Base-by-base conservation (phyloP, 2,329 filamentous ascomycete species). In the Scytalidium lignicola region DNA sequence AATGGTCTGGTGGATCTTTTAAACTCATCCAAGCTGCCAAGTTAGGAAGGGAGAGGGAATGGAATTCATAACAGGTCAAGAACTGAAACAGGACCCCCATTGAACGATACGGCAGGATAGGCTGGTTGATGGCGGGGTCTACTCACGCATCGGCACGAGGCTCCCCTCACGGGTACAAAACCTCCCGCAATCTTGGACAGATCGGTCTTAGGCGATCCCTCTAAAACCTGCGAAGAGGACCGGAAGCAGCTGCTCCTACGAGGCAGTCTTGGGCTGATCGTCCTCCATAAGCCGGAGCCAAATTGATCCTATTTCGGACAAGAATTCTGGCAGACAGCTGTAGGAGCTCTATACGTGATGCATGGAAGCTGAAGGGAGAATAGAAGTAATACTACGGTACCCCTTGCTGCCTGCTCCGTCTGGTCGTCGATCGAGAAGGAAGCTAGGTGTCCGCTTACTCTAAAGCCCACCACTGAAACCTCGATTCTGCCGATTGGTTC, bases 401-500 rank as follows among this genome's bases (percentile, higher is more conserved):
- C n/a, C n/a, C n/a, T n/a, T 28, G 13, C 26, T 13, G 15, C 32
- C 32, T 9, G 32, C 8, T 37, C 26, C 26, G 13, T 7, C 26
- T 28, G 26, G 7, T 13, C 13, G 26, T 28, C 26, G 26, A 28
- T 28, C 26, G 26, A 13, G 26, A 28, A 13, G 26, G 26, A 28
- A 28, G 26, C 26, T 28, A 13, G 26, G 13, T 7, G 23, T 26
- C 5, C 32, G 32, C 32, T 37, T 37, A 37, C 32, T 13, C 6
- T 5, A 4, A 13, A 13, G 32, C 15, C 32, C 32, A 37, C 32
- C 32, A 37, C 32, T 37, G 32, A 37, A n/a, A 37, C 32, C 32
- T 9, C 26, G 26, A 18, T 43, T 28, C 26, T 43, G n/a, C 41
- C 41, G 41, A 43, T 43, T 43, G 41, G 41, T 13, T 43, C 41